Conservation (phyloP, 1,284 basidiomycete genomes). For the Boletus sp. region DNA sequence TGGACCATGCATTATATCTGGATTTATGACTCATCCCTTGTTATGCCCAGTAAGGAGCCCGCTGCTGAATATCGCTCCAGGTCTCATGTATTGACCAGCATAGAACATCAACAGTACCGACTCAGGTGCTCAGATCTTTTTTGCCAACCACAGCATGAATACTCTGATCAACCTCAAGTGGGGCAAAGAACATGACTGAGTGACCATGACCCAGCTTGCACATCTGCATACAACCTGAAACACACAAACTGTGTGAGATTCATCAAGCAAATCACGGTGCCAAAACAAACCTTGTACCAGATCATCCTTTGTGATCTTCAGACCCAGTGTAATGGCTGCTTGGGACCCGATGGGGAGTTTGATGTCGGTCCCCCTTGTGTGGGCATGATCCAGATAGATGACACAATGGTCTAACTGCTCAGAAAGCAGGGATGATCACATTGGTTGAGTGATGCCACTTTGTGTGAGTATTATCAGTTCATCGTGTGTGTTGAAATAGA, state of each 20-base stretch:
- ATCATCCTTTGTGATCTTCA: conserved; percentile 50
- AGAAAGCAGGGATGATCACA: conserved; percentile 25
- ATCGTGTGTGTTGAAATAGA: conserved; percentile 51
- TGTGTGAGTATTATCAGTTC: conserved; percentile 40
- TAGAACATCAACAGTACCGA: conserved; percentile 11
- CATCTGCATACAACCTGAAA: conserved; percentile 46
- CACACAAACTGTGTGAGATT: neutral
- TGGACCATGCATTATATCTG: conserved; percentile 33
- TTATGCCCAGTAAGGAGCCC: conserved; percentile 39
- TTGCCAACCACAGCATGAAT: conserved; percentile 6
- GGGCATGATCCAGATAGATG: conserved; percentile 46
- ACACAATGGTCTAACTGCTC: neutral
- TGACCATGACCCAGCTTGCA: conserved; percentile 38
- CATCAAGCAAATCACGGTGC: rapidly evolving
- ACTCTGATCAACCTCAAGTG: conserved; percentile 39
- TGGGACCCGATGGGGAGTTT: conserved; percentile 43
- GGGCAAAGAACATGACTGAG: conserved; percentile 47
- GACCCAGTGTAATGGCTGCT: conserved; percentile 52
- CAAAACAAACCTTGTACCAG: conserved; percentile 45
- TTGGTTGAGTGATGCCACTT: conserved; percentile 35
- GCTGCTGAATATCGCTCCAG: no score
- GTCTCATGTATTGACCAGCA: no score
- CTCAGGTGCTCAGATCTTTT: neutral
- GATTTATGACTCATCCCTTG: conserved; percentile 27
- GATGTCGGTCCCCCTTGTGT: conserved; percentile 55